Base-by-base conservation (phyloP, 495 filamentous ascomycete species). In the Aspergillus funiculosus region DNA sequence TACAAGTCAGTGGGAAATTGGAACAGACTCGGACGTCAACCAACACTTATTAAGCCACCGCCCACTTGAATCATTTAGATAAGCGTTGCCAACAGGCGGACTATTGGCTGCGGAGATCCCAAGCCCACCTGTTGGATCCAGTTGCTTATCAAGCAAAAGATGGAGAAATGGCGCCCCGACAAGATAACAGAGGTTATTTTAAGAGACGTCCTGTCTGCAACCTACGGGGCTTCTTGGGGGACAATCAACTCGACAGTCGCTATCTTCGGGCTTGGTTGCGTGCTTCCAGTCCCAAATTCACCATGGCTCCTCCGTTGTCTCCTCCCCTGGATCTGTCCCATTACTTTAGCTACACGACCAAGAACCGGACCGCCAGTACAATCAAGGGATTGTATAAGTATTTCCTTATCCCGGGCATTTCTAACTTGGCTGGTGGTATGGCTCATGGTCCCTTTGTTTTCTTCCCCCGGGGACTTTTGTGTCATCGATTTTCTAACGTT, bases 351-450 rank as follows among this genome's bases (percentile, higher is more conserved):
- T 71, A 74, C 35, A 68, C 76, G 20, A 83, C 86, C 44, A 81
- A 78, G 53, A 73, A 74, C 14, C 77, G 89, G 9, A 43, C 61
- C 3, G 63, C 76, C 6, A 92, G 80, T 57, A 63, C 57, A 22
- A 74, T 94, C 51, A 95, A 95, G 64, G 46, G 67, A 24, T 85
- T 89, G 54, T 95, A 95, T 64, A 90, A 87, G 56, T 92, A 86
- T 58, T 94, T 91, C 51, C 14, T 56, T 15, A 87, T 90, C 42
- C 87, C 89, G 0, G 81, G 81, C 17, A 89, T 95, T 53, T 77
- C 75, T 9, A 94, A 96, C 61, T 60, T 95, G n/a, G 87, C 90
- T 25, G 90, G 89, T 52, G 89, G 90, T 90, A 65, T 21, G 77
- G 71, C 37, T 18, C 37, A 14, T 18, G 15, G 2, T 11, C 19